Conservation (phyloP, 352 stramenopile species). For the Phytophthora macrochlamydospora region DNA sequence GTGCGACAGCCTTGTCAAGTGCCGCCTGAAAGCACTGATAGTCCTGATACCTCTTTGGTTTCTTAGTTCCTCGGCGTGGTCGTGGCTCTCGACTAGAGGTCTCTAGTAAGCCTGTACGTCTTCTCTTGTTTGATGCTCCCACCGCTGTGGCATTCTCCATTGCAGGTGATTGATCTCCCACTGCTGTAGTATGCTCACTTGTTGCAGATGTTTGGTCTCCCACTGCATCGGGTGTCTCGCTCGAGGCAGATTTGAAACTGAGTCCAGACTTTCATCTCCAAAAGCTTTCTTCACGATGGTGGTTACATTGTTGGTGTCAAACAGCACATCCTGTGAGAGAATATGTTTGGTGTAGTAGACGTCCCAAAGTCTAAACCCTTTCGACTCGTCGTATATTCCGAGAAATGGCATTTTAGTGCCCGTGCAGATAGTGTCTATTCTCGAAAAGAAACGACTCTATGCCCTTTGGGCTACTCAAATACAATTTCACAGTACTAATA, state of each 20-base stretch:
- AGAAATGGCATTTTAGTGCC: constrained; percentile 9
- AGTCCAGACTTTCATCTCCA: neutral
- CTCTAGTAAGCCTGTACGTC: neutral
- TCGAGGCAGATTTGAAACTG: constrained; percentile 6
- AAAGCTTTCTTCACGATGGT: constrained; percentile 5
- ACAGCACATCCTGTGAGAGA: constrained; percentile 9
- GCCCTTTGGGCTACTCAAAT: neutral
- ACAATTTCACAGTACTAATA: neutral
- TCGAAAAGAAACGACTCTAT: neutral
- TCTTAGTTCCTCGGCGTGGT: constrained; percentile 11
- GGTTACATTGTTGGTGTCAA: constrained; percentile 11
- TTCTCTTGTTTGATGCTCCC: neutral
- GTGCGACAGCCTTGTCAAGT: constrained; percentile 4
- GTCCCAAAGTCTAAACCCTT: constrained; percentile 7
- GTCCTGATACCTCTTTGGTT: constrained; percentile 9
- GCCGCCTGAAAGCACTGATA: constrained; percentile 15
- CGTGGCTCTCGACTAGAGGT: neutral
- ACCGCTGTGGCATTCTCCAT: neutral
- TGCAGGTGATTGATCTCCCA: neutral
- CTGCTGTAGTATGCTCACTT: neutral
- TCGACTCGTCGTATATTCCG: constrained; percentile 9
- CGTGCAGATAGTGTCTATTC: constrained; percentile 5
- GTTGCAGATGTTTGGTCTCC: neutral
- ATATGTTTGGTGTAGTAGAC: constrained; percentile 17
- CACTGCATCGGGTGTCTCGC: constrained; percentile 5